Base-by-base conservation (phyloP, 805 yeast species). In the Ogataea ramenticola region DNA sequence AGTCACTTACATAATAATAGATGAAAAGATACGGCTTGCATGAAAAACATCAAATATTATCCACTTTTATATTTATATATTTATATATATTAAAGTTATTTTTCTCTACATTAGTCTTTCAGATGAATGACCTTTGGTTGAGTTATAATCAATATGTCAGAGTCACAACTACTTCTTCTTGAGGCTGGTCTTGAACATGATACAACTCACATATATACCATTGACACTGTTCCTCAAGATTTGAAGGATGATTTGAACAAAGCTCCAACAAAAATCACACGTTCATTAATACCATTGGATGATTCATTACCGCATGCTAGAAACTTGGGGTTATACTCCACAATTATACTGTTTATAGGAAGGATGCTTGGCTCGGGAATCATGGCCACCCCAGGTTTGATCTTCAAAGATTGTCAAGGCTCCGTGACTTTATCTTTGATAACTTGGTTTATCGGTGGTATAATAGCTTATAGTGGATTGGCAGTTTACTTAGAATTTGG, bases 341-440 rank as follows among this genome's bases (percentile, higher is more conserved):
- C 85, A 0, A 66, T 77, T 33, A 67, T 80, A 10, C 51, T 81
- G 20, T 81, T 80, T 56, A 71, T 82, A 6, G 75, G 85, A 2
- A 63, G 86, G 43, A 81, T 82, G 41, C 61, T 82, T 11, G 88
- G 89, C 0, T 79, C 86, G 1, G 88, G 88, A 0, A 80, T 82
- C 9, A 79, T 82, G 64, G 79, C 86, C 9, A 72, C 80, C 0
- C 81, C 87, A 0, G 74, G 83, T 26, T 75, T 79, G 7, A 74
- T 82, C 36, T 75, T 74, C 50, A 69, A 66, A 29, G 80, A 79
- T 49, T 72, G 77, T 52, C 86, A 85, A 39, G 77, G 83, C 26
- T 79, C 82, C 12, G 72, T 76, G 4, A 57, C 70, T 17, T 51
- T 79, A 22, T 82, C 79, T 55, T 66, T 80, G 35, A 47, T 65